Conservation (phyloP, 176 grass and related monocot genomes). For the Chloris gayana region DNA sequence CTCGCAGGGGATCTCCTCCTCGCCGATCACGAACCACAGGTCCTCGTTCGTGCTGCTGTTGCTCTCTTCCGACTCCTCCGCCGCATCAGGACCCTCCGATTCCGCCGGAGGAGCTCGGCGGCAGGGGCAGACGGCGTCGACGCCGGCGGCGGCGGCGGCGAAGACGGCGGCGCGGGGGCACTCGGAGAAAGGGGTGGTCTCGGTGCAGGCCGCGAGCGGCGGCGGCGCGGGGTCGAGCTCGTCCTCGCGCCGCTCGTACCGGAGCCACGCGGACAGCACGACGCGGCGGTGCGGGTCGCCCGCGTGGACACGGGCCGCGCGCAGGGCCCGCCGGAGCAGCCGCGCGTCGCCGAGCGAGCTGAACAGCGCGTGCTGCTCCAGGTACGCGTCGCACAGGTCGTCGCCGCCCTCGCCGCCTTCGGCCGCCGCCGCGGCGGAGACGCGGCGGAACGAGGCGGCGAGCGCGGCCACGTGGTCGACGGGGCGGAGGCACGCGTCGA, state of each 20-base stretch:
- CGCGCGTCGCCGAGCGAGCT: conserved; percentile 56
- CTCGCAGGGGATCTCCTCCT: conserved; percentile 84
- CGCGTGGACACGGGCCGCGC: conserved; percentile 73
- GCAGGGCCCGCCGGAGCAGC: conserved; percentile 69
- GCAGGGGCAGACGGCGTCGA: conserved; percentile 61
- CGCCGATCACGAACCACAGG: conserved; percentile 84
- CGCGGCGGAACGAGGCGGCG: conserved; percentile 58
- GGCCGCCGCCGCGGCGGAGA: conserved; percentile 26
- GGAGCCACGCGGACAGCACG: conserved; percentile 90
- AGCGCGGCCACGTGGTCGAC: conserved; percentile 76
- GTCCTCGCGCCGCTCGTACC: conserved; percentile 87
- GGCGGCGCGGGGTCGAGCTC: conserved; percentile 63
- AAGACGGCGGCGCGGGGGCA: conserved; percentile 80
- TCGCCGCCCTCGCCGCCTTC: background rate
- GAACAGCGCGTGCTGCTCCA: conserved; percentile 88
- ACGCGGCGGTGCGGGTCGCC: conserved; percentile 74
- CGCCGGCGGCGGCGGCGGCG: conserved; percentile 36
- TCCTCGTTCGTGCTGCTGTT: conserved; percentile 40
- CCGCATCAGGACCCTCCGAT: conserved; percentile 26
- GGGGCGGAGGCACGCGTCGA: conserved; percentile 70
- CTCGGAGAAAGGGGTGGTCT: conserved; percentile 75
- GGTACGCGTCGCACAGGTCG: conserved; percentile 77
- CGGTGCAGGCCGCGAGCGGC: conserved; percentile 56
- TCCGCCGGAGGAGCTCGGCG: conserved; percentile 47
- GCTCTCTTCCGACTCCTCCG: conserved; percentile 30